Base-by-base conservation (phyloP, 495 filamentous ascomycete species). In the Talaromyces nanjingensis region DNA sequence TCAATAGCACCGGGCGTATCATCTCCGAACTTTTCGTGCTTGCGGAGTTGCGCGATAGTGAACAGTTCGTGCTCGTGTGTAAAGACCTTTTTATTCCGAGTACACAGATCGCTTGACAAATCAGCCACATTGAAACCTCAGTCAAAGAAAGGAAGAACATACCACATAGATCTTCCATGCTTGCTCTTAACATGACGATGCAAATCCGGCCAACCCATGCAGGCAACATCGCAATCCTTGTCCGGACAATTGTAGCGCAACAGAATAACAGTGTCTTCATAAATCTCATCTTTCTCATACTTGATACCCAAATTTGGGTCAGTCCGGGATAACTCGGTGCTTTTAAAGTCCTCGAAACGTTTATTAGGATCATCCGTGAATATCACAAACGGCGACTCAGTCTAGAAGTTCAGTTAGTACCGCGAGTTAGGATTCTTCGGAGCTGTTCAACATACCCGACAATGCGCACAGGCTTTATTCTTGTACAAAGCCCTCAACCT, bases 1-100 rank as follows among this genome's bases (percentile, higher is more conserved):
- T 97, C 91, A 14, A 89, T 79, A 0, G 92, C 89, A 55, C 96
- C 94, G 25, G 94, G 94, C 55, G 89, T 87, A 69, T 97, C 90
- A 68, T 99, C 96, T 47, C 96, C 96, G 63, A 88, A 85, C 66
- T 84, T 88, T 82, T 98, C 93, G 70, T 99, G 94, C 66, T 86
- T 91, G 58, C 86, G 85, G 45, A 98, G 76, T 67, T 93, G 90
- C 59, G 86, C 82, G n/a, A 80, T 76, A 4, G 90, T 89, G 70
- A 97, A 97, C n/a, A 99, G 81, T 24, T 91, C 91, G 70, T 99
- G 94, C 75, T 99, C 94, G 73, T 98, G 96, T 0, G 94, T 97
- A 66, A 99, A 99, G 42, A 97, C 92, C 66, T 97, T 97, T 78
- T 99, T 98, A 75, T 97, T 90, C 42, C 91, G 77, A 1, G 92